phyloP scores from a whole-genome alignment of 345 rosid genomes.

The Citrus australasica region DNA sequence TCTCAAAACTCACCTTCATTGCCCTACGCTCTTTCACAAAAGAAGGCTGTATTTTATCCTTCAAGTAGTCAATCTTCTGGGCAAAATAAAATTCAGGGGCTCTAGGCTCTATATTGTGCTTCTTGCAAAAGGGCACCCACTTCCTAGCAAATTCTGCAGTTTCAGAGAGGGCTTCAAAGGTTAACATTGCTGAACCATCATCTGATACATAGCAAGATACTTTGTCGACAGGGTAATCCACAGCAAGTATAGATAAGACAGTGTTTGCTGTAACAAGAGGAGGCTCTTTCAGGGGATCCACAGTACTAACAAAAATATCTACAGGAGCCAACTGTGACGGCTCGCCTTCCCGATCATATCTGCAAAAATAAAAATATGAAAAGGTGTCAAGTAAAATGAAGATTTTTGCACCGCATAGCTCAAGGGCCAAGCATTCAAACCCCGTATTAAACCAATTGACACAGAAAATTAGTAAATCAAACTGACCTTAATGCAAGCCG shows the following conservation, averaged over 20 bases:
- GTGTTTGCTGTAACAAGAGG: conserved; percentile 98
- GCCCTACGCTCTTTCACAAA: conserved; percentile 98
- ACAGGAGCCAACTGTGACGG: conserved; percentile 94
- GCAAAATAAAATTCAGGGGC: conserved; percentile 99
- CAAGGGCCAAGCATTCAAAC: neutral
- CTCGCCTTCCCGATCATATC: conserved; percentile 97
- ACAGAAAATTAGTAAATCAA: neutral
- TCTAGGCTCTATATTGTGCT: conserved; percentile 94
- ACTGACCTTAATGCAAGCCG: conserved; percentile 88
- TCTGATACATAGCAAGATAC: conserved; percentile 99
- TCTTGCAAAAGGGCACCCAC: conserved; percentile 99
- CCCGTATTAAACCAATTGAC: neutral
- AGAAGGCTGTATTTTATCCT: conserved; percentile 98
- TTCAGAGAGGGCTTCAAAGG: conserved; percentile 97
- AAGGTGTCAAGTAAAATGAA: neutral
- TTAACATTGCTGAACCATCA: conserved; percentile 99
- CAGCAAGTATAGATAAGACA: conserved; percentile 92
- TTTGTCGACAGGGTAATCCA: conserved; percentile 99
- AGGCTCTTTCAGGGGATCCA: conserved; percentile 99
- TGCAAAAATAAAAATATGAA: conserved; percentile 25
- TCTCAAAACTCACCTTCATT: conserved; percentile 69
- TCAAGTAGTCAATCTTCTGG: conserved; percentile 96
- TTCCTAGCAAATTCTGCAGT: conserved; percentile 98
- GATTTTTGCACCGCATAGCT: neutral
- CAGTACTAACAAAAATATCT: conserved; percentile 98